Base-by-base conservation (phyloP, 2,329 filamentous ascomycete genomes). In the Neurospora sp. region DNA sequence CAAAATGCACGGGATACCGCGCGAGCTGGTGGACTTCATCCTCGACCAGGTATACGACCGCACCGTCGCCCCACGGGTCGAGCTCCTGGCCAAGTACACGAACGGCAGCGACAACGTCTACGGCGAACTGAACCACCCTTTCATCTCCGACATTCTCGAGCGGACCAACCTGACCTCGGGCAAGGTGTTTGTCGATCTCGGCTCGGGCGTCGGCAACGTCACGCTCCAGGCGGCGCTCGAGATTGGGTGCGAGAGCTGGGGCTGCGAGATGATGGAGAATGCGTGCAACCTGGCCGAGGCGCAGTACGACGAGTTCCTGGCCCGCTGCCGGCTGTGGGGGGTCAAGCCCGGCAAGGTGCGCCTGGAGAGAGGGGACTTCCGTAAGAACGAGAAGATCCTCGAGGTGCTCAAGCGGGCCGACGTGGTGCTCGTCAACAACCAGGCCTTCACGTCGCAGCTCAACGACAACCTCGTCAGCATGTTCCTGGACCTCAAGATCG, bases 401-500 rank as follows among this genome's bases (percentile, higher is more conserved):
- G 85, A 88, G 33, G 89, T 90, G 8, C 85, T 99, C 67, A 90
- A 91, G 79, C 88, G 90, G 69, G 95, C 96, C 1, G 96, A 99
- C 78, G 94, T 98, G n/a, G 88, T 99, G 19, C 86, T 99, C 36
- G 95, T 98, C 76, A 99, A 99, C 83, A 99, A 99, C 81, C 94
- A 98, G 81, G 96, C 93, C 2, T 99, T 99, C 80, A 94, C 91
- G 6, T 90, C 94, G 15, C 86, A 90, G 75, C 87, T 97, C 69
- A 99, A 98, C 80, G 91, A 92, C 77, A 88, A 89, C 72, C 84
- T 99, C 66, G 88, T 95, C 74, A 89, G 92, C 75, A 92, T 97
- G 83, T 98, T 99, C 77, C 83, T 99, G 71, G 96, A 99, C 77
- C 83, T 98, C 72, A 98, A 97, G 81, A 86, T 92, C 69, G 95